Evolutionary conservation across 768 basidiomycete genomes (phyloP).

Genomic region (Suillus subluteus): DNA sequence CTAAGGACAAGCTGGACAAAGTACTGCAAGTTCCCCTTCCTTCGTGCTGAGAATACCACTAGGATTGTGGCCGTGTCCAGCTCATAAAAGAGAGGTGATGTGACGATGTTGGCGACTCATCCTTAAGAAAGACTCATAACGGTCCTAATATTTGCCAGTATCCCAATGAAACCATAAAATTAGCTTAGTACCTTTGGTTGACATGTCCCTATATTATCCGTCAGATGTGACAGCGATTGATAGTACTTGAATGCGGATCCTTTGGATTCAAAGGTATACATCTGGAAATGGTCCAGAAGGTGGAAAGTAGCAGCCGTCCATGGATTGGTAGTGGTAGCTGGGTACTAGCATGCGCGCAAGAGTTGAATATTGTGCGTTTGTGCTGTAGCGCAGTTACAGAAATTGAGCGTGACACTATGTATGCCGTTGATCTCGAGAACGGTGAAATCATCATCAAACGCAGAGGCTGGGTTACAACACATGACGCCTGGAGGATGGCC

Average conservation of each 20-base stretch:
- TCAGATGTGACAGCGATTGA: constrained; percentile 23
- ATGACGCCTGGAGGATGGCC: constrained; percentile 9
- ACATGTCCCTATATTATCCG: constrained; percentile 28
- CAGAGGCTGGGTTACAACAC: constrained; percentile 14
- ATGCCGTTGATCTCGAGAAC: constrained; percentile 19
- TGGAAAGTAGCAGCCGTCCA: constrained; percentile 32
- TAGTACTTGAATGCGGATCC: constrained; percentile 27
- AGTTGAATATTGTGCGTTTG: constrained; percentile 15
- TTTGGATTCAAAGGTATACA: constrained; percentile 34
- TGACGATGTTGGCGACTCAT: constrained; percentile 4
- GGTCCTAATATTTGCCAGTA: not conserved
- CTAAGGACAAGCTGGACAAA: not conserved
- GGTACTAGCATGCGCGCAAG: constrained; percentile 15
- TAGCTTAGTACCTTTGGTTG: constrained; percentile 3
- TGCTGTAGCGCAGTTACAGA: constrained; percentile 16
- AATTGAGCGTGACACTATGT: constrained; percentile 21
- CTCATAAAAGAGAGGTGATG: not conserved
- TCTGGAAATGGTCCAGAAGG: constrained; percentile 28
- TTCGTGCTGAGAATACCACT: not conserved
- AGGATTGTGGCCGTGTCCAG: not conserved
- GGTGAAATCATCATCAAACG: not conserved
- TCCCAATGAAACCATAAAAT: not conserved
- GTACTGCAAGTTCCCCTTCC: not conserved
- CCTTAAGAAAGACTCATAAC: not conserved
- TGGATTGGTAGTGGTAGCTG: constrained; percentile 22